Evolutionary conservation across 139 green algal species (phyloP).

Genomic region (Chlamydomonas incerta): DNA sequence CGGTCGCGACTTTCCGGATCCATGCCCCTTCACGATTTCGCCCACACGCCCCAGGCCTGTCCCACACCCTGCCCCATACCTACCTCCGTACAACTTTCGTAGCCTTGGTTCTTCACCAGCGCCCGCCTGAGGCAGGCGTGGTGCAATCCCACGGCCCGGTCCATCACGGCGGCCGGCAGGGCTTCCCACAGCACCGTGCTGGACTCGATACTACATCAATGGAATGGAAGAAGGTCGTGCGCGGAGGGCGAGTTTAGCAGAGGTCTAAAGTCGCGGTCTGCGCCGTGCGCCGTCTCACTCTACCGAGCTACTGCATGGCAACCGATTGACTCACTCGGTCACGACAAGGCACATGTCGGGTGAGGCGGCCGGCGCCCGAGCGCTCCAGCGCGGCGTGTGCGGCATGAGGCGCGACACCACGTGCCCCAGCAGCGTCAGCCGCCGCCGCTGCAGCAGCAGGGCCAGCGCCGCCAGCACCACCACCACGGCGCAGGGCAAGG

Average conservation of each 20-base stretch:
- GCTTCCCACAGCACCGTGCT: conserved; percentile 32
- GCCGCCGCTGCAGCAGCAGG: conserved; percentile 3
- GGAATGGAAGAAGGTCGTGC: too few species aligned
- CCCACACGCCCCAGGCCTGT: too few species aligned
- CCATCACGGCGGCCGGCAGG: conserved; percentile 22
- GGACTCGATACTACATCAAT: conserved; percentile 16
- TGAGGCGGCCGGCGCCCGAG: background rate
- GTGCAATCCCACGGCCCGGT: background rate
- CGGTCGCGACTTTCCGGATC: too few species aligned
- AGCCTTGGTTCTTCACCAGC: conserved; percentile 17
- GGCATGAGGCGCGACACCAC: background rate
- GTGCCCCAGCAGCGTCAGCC: background rate
- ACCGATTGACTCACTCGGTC: conserved; percentile 1
- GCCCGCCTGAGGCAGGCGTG: background rate
- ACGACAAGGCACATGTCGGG: background rate
- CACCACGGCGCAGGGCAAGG: background rate
- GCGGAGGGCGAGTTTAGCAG: too few species aligned
- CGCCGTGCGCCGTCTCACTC: too few species aligned
- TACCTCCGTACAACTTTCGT: conserved; percentile 27
- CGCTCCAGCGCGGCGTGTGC: background rate
- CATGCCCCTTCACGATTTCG: too few species aligned
- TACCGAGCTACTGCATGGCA: too few species aligned
- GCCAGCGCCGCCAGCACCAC: background rate
- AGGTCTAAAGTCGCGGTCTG: too few species aligned
- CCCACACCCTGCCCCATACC: background rate